phyloP scores from a whole-genome alignment of 148 eudicot genomes.

The Gaultheria prostrata region DNA sequence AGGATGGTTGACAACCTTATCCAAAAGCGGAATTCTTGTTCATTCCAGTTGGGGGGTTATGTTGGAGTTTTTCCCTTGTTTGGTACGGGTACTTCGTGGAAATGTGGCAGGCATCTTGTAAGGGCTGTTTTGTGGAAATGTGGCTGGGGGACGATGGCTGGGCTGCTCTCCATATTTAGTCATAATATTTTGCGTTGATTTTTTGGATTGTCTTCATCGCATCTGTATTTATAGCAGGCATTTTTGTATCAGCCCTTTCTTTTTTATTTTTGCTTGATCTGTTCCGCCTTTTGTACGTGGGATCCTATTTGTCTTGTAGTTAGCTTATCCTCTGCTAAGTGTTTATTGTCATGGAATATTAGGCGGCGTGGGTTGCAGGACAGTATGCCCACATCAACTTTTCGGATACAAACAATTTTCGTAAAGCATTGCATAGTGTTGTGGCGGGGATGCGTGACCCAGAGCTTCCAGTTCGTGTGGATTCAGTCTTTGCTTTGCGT shows the following conservation, averaged over 20 bases:
- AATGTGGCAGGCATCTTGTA: not conserved
- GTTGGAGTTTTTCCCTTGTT: not conserved
- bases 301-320: not conserved
- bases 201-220: not conserved
- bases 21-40: not conserved
- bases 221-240: not conserved
- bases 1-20: not conserved
- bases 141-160: not conserved
- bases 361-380: slow-evolving; percentile 99
- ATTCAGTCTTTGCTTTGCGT: slow-evolving; percentile 94
- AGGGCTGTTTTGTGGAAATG: not conserved
- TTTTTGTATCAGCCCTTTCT: not conserved
- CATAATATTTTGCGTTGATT: not conserved
- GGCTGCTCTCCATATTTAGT: not conserved
- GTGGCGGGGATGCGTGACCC: slow-evolving; percentile 95
- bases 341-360: slow-evolving; percentile 18
- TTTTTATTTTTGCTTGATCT: not conserved
- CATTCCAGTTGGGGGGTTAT: not conserved
- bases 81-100: not conserved
- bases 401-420: slow-evolving; percentile 84
- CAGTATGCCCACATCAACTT: slow-evolving; percentile 93
- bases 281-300: not conserved
- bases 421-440: slow-evolving; percentile 85
- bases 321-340: not conserved
- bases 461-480: slow-evolving; percentile 98